These are phyloP conservation scores for Termitomyces titanicus DNA, from an alignment of 768 basidiomycete species.

Conservation along the genomic window DNA sequence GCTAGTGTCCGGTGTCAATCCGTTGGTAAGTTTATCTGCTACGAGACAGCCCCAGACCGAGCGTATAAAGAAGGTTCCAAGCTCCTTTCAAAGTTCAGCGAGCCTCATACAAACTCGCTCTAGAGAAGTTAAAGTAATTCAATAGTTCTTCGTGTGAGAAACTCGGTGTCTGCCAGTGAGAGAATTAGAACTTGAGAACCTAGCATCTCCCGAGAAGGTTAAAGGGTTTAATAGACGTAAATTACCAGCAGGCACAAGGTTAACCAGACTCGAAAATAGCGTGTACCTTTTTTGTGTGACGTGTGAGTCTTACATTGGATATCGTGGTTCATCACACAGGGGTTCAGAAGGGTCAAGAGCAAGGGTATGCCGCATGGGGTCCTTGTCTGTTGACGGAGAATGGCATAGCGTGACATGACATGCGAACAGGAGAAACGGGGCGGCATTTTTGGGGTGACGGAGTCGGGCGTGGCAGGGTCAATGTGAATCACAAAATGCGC, in stretches of 20 bases:
- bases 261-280: background rate
- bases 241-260: background rate
- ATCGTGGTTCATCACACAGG: background rate
- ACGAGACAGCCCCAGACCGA: background rate
- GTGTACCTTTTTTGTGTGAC: background rate
- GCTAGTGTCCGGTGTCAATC: background rate
- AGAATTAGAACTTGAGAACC: background rate
- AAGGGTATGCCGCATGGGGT: background rate
- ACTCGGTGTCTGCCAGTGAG: background rate
- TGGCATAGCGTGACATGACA: background rate
- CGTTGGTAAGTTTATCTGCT: background rate
- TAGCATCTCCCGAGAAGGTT: background rate
- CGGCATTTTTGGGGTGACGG: background rate
- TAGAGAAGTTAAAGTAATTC: background rate
- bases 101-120: background rate
- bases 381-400: background rate
- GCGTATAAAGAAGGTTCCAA: background rate
- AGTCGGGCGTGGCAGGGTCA: background rate
- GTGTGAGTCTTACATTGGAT: background rate
- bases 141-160: background rate
- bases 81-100: background rate
- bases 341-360: background rate
- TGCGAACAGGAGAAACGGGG: background rate
- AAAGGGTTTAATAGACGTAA: background rate
- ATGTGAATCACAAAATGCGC: background rate